Conservation (phyloP, 495 filamentous ascomycete species). For the Penicillium cinerascens region DNA sequence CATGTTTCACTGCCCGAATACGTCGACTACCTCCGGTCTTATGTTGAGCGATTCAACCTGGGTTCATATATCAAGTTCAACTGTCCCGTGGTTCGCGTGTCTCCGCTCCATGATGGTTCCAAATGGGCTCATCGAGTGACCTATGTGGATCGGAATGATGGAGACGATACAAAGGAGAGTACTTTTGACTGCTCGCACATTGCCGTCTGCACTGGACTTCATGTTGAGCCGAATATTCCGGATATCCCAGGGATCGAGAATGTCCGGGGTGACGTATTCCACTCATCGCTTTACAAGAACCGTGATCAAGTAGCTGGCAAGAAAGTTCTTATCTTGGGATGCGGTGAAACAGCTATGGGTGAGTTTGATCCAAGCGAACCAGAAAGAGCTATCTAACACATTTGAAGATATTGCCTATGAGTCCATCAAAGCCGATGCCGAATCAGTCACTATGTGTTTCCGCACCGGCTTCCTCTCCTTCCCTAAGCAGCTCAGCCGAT, state of each 20-base stretch:
- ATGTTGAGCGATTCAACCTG: slow-evolving; percentile 12
- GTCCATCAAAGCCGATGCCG: slow-evolving; percentile 16
- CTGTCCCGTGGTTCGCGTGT: slow-evolving; percentile 9
- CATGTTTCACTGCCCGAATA: slow-evolving; percentile 16
- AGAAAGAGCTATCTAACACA: neutral
- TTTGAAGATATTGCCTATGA: slow-evolving; percentile 17
- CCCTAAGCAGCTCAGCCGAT: slow-evolving; percentile 16
- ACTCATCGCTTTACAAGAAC: slow-evolving; percentile 16
- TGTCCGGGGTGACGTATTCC: slow-evolving; percentile 16
- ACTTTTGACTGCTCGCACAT: slow-evolving; percentile 14
- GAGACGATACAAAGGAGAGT: slow-evolving; percentile 1
- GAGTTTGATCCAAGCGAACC: neutral
- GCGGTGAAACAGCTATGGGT: slow-evolving; percentile 21
- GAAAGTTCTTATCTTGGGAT: slow-evolving; percentile 12
- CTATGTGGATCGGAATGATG: slow-evolving; percentile 6
- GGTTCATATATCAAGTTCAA: slow-evolving; percentile 11
- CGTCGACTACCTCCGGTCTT: slow-evolving; percentile 16
- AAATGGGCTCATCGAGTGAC: slow-evolving; percentile 12
- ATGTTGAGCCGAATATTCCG: slow-evolving; percentile 16
- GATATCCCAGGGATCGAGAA: slow-evolving; percentile 14
- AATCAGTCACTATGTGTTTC: slow-evolving; percentile 18
- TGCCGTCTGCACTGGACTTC: slow-evolving; percentile 17
- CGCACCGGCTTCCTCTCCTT: slow-evolving; percentile 17
- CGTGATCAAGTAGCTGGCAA: slow-evolving; percentile 11
- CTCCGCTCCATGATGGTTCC: slow-evolving; percentile 1